These are phyloP conservation scores for Cordyceps tenuipes DNA, from an alignment of 2,329 filamentous ascomycete genomes.

Conservation along the genomic window DNA sequence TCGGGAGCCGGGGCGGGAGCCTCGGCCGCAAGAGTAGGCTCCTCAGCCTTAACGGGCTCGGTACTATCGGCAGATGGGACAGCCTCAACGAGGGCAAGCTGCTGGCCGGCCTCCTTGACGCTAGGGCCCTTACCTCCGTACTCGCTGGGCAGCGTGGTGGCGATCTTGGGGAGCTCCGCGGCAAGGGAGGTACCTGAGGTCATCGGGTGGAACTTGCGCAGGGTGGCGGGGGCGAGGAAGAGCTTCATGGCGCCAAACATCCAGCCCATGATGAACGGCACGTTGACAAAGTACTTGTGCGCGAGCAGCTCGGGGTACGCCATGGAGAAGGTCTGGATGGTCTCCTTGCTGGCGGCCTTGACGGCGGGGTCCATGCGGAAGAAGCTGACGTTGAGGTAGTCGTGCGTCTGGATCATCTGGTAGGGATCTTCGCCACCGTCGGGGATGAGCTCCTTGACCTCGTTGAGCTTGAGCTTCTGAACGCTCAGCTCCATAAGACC, in stretches of 20 bases:
- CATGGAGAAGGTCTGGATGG: slow-evolving; percentile 70
- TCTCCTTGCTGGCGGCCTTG: slow-evolving; percentile 68
- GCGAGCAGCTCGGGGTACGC: slow-evolving; percentile 80
- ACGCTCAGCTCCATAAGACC: slow-evolving; percentile 85
- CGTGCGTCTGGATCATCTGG: slow-evolving; percentile 87
- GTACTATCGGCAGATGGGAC: slow-evolving; percentile 17
- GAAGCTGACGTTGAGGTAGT: slow-evolving; percentile 85
- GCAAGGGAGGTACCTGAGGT: slow-evolving; percentile 63
- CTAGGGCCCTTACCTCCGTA: slow-evolving; percentile 67
- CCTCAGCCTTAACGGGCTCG: slow-evolving; percentile 9
- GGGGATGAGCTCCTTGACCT: slow-evolving; percentile 62
- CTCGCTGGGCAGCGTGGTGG: slow-evolving; percentile 57
- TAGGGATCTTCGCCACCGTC: slow-evolving; percentile 73
- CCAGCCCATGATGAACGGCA: slow-evolving; percentile 86
- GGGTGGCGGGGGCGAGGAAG: slow-evolving; percentile 63
- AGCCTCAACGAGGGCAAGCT: slow-evolving; percentile 17
- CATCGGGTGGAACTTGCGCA: slow-evolving; percentile 74
- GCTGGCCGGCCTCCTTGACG: slow-evolving; percentile 27
- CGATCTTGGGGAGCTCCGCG: slow-evolving; percentile 49
- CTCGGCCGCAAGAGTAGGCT: not conserved
- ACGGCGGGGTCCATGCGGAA: slow-evolving; percentile 70
- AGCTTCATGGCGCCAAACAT: slow-evolving; percentile 69
- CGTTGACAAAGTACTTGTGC: slow-evolving; percentile 93
- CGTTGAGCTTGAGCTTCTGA: slow-evolving; percentile 60
- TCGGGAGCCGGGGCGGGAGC: not conserved